Conservation (phyloP, 2,329 filamentous ascomycete genomes). For the Stachybotrys chartarum region DNA sequence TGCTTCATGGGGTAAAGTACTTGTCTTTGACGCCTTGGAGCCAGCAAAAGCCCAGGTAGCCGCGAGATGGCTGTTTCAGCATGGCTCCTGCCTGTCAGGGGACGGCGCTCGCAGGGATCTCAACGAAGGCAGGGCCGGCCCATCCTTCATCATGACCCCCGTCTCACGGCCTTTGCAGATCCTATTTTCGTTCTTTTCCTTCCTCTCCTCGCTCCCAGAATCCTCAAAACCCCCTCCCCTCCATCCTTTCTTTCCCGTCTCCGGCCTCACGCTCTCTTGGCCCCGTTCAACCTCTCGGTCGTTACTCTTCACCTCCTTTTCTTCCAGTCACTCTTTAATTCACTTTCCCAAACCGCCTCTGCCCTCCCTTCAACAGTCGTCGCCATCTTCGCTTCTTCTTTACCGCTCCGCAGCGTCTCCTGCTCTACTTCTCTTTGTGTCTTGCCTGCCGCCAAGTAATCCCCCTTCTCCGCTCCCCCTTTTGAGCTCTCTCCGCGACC, state of each 20-base stretch:
- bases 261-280: background rate
- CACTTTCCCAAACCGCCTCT: background rate
- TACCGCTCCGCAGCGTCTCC: background rate
- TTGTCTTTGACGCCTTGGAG: background rate
- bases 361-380: background rate
- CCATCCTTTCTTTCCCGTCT: constrained; percentile 1
- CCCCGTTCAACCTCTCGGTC: background rate
- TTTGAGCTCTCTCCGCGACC: background rate
- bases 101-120: background rate
- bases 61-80: background rate
- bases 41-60: background rate
- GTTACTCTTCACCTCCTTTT: background rate
- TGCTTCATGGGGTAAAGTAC: background rate
- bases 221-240: background rate
- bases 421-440: background rate
- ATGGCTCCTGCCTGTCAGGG: background rate
- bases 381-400: background rate
- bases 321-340: background rate
- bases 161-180: background rate
- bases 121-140: background rate
- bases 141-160: background rate
- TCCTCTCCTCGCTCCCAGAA: background rate
- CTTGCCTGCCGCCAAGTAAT: background rate
- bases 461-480: background rate
- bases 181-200: constrained; percentile 1